Base-by-base conservation (phyloP, 345 rosid genomes). In the Heritiera fomes region DNA sequence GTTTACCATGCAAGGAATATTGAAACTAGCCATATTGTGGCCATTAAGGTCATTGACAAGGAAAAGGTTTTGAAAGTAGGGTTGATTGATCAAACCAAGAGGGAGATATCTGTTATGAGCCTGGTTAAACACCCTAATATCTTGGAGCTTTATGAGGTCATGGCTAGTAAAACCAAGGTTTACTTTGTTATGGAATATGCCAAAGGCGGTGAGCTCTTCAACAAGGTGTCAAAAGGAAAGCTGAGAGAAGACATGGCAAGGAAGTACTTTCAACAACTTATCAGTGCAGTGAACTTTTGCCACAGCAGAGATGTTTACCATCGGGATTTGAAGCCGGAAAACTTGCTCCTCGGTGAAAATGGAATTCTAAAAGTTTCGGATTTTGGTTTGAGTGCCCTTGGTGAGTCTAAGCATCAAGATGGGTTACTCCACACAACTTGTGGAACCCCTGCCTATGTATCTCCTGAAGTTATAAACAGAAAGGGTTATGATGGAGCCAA, bases 31-130 rank as follows among this genome's bases (percentile, higher is more conserved):
- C 74, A 55, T 58, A 56, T 75, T 63, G 85, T 82, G 73, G 85
- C 85, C 7, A 47, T 82, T 20, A 82, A 82, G 78, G 68, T 79
- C 61, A 79, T 82, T 58, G 85, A 82, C 69, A 82, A 82, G 72
- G 85, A 79, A 67, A 82, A 82, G 80, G 73, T 79, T 28, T 40
- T 79, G 55, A 82, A 72, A 52, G 77, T 71, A 2, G 85, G 85
- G 61, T 60, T 82, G 72, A 70, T 76, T 11, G 80, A 79, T 52
- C 82, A 82, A 63, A 75, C 76, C 52, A 82, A 82, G 80, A 77
- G 85, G 76, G 85, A 82, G 71, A 71, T 82, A 45, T 82, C 85
- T 40, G 77, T 71, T 58, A 82, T 82, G 85, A 75, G 79, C 50
- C 41, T 75, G 43, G 80, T 79, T 79, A 82, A 77, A 43, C 85